Evolutionary conservation across 169 alveolate genomes (phyloP).

Genomic region (Cyclospora cayetanensis): DNA sequence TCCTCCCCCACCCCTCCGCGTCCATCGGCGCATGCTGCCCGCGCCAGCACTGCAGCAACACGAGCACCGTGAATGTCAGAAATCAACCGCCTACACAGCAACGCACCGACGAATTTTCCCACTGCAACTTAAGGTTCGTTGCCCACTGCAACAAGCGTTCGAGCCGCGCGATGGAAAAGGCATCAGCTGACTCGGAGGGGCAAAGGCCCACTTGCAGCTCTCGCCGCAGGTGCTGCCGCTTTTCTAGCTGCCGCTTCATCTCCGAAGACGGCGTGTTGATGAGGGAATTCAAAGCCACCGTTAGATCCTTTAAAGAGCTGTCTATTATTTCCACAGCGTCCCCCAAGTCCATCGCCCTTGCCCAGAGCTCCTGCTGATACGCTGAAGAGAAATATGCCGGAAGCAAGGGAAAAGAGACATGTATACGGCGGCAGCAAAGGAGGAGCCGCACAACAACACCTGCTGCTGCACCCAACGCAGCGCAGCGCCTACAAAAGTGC

Average conservation of each 20-base stretch:
- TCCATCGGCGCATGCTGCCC: too few relatives aligned
- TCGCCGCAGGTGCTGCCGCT: neutral
- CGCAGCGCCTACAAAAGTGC: neutral
- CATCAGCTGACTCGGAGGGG: too few relatives aligned
- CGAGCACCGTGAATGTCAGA: too few relatives aligned
- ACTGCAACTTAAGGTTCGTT: too few relatives aligned
- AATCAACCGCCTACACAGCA: too few relatives aligned
- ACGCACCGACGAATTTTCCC: too few relatives aligned
- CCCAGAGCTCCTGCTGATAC: neutral
- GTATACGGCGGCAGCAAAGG: neutral
- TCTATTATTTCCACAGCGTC: neutral
- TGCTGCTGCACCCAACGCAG: neutral
- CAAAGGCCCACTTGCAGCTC: too few relatives aligned
- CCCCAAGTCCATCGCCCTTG: neutral
- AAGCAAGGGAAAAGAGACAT: neutral
- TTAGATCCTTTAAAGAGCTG: neutral
- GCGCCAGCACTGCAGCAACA: too few relatives aligned
- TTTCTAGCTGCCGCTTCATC: neutral
- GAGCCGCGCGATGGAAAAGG: too few relatives aligned
- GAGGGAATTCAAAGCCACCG: neutral
- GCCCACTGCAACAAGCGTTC: too few relatives aligned
- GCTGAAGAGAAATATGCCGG: neutral
- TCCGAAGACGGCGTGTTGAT: neutral
- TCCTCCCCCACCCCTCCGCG: too few relatives aligned
- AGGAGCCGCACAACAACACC: too few relatives aligned